Conservation (phyloP, 2,329 filamentous ascomycete genomes). For the Calonectria ilicicola region DNA sequence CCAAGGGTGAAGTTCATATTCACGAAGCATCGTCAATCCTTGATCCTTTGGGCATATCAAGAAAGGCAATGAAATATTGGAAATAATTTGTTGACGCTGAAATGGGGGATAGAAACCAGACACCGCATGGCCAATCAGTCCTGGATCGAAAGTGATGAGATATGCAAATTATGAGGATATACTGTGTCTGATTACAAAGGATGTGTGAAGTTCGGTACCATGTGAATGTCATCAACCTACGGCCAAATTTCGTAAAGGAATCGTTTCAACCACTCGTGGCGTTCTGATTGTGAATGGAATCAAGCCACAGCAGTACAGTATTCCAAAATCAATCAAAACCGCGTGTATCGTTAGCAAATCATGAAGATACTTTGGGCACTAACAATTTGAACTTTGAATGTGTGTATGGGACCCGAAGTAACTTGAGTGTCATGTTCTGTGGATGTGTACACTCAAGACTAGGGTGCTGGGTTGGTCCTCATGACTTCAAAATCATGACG, state of each 20-base stretch:
- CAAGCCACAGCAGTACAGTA: constrained; percentile 1
- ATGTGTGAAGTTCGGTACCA: background rate
- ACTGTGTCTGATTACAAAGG: background rate
- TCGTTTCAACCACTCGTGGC: background rate
- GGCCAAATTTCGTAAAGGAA: background rate
- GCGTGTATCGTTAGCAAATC: background rate
- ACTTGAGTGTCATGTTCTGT: background rate
- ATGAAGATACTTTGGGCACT: background rate
- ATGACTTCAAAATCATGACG: constrained; percentile 7
- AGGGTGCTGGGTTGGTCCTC: background rate
- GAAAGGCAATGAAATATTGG: background rate
- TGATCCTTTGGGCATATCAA: background rate
- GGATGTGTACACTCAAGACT: background rate
- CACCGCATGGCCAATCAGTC: background rate
- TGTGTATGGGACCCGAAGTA: background rate
- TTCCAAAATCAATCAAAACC: background rate
- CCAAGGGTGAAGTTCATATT: background rate
- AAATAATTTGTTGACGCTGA: background rate
- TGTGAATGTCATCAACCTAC: background rate
- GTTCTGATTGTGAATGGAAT: background rate
- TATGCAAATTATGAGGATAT: background rate
- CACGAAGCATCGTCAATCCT: background rate
- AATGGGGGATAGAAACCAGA: background rate
- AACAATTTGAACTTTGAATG: background rate
- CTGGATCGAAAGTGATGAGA: background rate